phyloP scores from a whole-genome alignment of 768 basidiomycete genomes.

The Strobilomyces confusus region DNA sequence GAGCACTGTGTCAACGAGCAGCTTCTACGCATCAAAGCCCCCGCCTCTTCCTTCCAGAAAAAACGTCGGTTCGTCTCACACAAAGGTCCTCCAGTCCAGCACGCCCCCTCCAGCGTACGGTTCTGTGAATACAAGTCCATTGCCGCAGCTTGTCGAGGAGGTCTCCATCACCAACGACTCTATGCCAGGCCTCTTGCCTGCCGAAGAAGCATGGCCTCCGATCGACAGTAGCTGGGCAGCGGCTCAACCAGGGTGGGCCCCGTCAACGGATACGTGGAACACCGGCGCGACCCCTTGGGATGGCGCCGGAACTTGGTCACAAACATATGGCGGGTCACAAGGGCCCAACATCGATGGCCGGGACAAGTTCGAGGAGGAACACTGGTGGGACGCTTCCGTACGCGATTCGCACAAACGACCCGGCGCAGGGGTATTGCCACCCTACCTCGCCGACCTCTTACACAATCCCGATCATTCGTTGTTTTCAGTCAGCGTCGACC shows the following conservation, averaged over 20 bases:
- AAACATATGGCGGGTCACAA: conserved; percentile 20
- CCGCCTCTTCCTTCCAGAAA: conserved; percentile 36
- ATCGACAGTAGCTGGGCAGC: conserved; percentile 15
- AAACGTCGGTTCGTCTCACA: conserved; percentile 35
- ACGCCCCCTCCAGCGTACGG: conserved; percentile 28
- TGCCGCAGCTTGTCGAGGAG: conserved; percentile 51
- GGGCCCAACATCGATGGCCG: conserved; percentile 57
- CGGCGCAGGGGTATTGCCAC: conserved; percentile 67
- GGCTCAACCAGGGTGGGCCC: conserved; percentile 10
- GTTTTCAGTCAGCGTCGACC: conserved; percentile 50
- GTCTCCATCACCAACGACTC: conserved; percentile 35
- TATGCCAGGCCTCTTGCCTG: conserved; percentile 36
- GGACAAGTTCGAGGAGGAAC: conserved; percentile 52
- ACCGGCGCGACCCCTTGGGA: conserved; percentile 26
- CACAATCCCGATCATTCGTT: conserved; percentile 73
- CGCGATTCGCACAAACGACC: conserved; percentile 50
- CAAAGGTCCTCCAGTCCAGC: conserved; percentile 30
- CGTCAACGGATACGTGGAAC: conserved; percentile 19
- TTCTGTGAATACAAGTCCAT: conserved; percentile 26
- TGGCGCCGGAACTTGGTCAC: conserved; percentile 18
- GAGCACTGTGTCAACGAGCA: conserved; percentile 24
- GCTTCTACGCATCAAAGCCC: conserved; percentile 30
- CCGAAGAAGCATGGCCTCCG: conserved; percentile 25
- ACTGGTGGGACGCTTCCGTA: conserved; percentile 63
- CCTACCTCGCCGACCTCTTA: conserved; percentile 59